These are phyloP conservation scores for Kazachstania sp. DNA, from an alignment of 1,139 yeast species.

Conservation along the genomic window DNA sequence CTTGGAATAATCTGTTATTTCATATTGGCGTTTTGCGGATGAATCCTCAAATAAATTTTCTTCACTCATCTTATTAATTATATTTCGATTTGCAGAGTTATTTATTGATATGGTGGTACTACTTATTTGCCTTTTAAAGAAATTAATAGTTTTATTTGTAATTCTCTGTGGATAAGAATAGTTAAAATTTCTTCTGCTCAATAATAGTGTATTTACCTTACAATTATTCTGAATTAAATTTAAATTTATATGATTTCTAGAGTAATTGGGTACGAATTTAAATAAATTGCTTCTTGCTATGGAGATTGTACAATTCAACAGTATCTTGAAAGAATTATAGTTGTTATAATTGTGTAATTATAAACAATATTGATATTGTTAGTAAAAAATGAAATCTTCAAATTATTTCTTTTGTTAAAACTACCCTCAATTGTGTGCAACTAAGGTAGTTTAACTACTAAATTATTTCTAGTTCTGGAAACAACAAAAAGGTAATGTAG, in stretches of 20 bases:
- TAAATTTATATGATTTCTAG: neutral
- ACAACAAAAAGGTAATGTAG: too few relatives aligned
- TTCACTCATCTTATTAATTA: slow-evolving; percentile 30
- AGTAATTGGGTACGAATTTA: neutral
- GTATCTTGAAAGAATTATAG: slow-evolving; percentile 3
- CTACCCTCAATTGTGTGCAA: too few relatives aligned
- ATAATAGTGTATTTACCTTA: neutral
- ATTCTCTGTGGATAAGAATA: neutral
- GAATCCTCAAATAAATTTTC: slow-evolving; percentile 34
- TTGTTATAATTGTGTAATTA: neutral
- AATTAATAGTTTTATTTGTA: too few relatives aligned
- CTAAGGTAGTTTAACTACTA: too few relatives aligned
- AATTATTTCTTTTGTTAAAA: too few relatives aligned
- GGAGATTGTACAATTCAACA: slow-evolving; percentile 1
- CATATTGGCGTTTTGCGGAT: slow-evolving; percentile 24
- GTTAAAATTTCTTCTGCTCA: neutral
- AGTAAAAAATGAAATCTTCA: too few relatives aligned
- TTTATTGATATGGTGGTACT: neutral
- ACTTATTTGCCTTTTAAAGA: neutral
- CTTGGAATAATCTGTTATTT: slow-evolving; percentile 31
- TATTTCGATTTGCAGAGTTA: neutral
- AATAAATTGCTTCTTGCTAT: neutral
- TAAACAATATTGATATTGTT: neutral
- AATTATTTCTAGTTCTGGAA: too few relatives aligned
- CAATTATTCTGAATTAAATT: neutral